Evolutionary conservation across 371 early-diverging fungal genomes (phyloP), one percentile per base, ranked within the genome.

Genomic region (Mucor piriformis): DNA sequence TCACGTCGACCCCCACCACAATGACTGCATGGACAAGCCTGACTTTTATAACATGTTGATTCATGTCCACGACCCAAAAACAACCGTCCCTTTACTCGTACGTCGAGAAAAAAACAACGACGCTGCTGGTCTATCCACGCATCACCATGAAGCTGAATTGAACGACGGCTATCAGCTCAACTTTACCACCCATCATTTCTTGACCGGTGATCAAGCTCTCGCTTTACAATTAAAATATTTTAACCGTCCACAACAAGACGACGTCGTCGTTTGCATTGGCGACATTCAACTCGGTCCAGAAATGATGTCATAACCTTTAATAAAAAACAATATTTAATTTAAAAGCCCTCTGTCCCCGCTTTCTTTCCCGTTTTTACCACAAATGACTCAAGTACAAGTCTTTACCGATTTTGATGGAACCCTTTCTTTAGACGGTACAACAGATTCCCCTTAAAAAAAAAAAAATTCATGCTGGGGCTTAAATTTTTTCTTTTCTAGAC

Each of bases 381-480:
- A 35, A n/a, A 65, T 47, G 23, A 62, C 63, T 6, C 62, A 77
- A 32, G 61, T 79, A 29, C 70, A 75, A 64, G 76, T 79, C 11
- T 79, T 73, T 48, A 72, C 79, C 50, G 79, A 79, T 63, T 79
- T 79, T 54, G 79, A 79, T 56, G 79, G 79, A 24, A 79, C 79
- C n/a, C 64, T 79, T 15, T 75, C 76, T 21, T 52, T 79, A 10
- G 70, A 79, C 59, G 79, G 79, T 75, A 46, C n/a, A n/a, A n/a
- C n/a, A n/a, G n/a, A n/a, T n/a, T n/a, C n/a, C n/a, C n/a, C n/a
- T n/a, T n/a, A n/a, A n/a, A n/a, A 15, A 11, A 3, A 1, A n/a
- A 37, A 37, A 37, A 15, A 4, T 12, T 4, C 38, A 37, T 0
- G n/a, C 43, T 27, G 32, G 32, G n/a, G n/a, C n/a, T 25, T 12